Evolutionary conservation across 2,329 filamentous ascomycete species (phyloP).

Genomic region (Chrysosporium keratinophilum): DNA sequence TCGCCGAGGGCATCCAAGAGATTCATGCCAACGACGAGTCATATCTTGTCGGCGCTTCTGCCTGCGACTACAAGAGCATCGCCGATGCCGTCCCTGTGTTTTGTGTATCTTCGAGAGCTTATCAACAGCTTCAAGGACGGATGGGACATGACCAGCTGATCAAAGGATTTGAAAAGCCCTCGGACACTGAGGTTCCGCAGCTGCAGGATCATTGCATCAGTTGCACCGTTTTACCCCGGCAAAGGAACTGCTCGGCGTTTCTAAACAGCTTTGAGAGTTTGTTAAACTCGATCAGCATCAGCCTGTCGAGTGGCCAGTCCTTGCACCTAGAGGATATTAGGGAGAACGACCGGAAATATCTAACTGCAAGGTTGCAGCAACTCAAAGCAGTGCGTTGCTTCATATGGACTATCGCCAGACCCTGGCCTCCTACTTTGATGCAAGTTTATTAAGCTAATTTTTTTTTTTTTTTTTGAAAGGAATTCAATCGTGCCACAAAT

Average conservation of each 20-base stretch:
- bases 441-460: not conserved
- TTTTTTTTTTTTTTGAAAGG: not conserved
- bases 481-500: not conserved
- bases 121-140: slow-evolving; percentile 51
- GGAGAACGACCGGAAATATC: not conserved
- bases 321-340: not conserved
- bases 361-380: not conserved
- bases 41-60: slow-evolving; percentile 40
- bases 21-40: slow-evolving; percentile 39
- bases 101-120: slow-evolving; percentile 53
- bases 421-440: too few species aligned
- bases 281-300: slow-evolving; percentile 40
- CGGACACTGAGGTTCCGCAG: slow-evolving; percentile 51
- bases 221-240: slow-evolving; percentile 44
- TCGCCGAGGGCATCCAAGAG: slow-evolving; percentile 50
- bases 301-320: not conserved
- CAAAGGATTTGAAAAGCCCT: slow-evolving; percentile 42
- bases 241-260: slow-evolving; percentile 39
- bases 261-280: slow-evolving; percentile 44
- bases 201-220: slow-evolving; percentile 50
- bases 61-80: slow-evolving; percentile 49
- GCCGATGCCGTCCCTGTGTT: slow-evolving; percentile 51
- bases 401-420: too few species aligned
- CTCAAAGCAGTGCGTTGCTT: not conserved
- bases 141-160: slow-evolving; percentile 42